Evolutionary conservation across 2,329 filamentous ascomycete species (phyloP).

Genomic region (Dactylellina drechsleri): DNA sequence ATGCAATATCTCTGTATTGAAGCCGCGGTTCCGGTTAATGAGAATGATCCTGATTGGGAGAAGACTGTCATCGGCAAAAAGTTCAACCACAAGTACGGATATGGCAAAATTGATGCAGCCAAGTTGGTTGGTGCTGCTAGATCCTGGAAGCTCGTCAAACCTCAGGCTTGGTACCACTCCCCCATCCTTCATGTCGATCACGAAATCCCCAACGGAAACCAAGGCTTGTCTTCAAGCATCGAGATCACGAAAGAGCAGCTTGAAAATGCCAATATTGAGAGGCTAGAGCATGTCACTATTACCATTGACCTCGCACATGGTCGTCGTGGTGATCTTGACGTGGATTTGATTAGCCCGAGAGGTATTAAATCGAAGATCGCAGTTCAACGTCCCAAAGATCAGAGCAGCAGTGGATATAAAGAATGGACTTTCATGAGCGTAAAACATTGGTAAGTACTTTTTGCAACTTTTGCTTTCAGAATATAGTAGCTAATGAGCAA

Average conservation of each 20-base stretch:
- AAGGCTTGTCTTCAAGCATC: conserved; percentile 81
- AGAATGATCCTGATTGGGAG: conserved; percentile 80
- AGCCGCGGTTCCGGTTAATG: conserved; percentile 82
- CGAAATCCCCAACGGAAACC: conserved; percentile 81
- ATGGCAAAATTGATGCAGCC: conserved; percentile 92
- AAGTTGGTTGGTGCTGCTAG: conserved; percentile 85
- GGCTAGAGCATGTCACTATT: conserved; percentile 92
- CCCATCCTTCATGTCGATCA: conserved; percentile 93
- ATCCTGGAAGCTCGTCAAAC: conserved; percentile 87
- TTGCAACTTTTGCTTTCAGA: neutral
- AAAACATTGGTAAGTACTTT: conserved; percentile 79
- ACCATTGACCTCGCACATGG: conserved; percentile 96
- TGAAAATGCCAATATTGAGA: conserved; percentile 81
- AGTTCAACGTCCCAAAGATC: conserved; percentile 76
- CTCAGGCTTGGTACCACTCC: conserved; percentile 92
- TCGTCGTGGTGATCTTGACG: conserved; percentile 88
- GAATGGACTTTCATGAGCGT: conserved; percentile 99
- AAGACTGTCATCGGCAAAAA: conserved; percentile 81
- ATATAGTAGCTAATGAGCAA: conserved; percentile 60
- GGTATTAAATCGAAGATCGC: conserved; percentile 86
- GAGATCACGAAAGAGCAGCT: conserved; percentile 84
- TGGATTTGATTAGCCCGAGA: conserved; percentile 85
- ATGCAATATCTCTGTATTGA: conserved; percentile 89
- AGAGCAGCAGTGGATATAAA: conserved; percentile 75
- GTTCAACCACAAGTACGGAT: conserved; percentile 94